Evolutionary conservation across 257 asterid genomes (phyloP), one percentile per base, ranked within the genome.

Genomic region (Misopates orontium): DNA sequence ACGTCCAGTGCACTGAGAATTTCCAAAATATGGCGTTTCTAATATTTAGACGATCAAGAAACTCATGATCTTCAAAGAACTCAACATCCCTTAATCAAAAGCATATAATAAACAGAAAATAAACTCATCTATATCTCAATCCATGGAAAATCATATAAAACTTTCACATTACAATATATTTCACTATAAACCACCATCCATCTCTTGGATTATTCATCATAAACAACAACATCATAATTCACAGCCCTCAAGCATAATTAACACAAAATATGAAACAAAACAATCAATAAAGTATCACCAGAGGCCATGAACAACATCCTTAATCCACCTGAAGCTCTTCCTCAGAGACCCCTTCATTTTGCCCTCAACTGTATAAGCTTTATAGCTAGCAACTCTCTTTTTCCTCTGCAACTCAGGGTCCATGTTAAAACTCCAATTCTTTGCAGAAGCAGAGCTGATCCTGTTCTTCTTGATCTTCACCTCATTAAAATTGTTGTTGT

Each of bases 251-350:
- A 48, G 21, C 50, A 3, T 28, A 47, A n/a, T n/a, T n/a, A 49
- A 5, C 16, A 40, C 17, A 21, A 40, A 47, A 17, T 23, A 66
- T 11, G 7, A 42, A 67, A 13, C 7, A 39, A 4, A 25, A 22
- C 18, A 19, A 52, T 39, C 11, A 15, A 16, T 10, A 60, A 18
- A 7, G 36, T 14, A 66, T 85, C 84, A 90, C 88, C 89, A 83
- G 28, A 79, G 58, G 7, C 90, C 96, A 81, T 85, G 79, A 45
- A 87, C 80, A 0, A 85, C 84, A 19, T 85, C 73, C 45, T 87
- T 87, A 54, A 90, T 87, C 97, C 97, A 90, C 66, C 83, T 85
- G 59, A 85, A 82, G 68, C 93, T 90, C 76, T 78, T 86, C 25
- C 82, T 79, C 0, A 90, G 25, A 76, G 89, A 82, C 23, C 92